Percentiles rank a stretch among this genome's conserved stretches.
Evolutionary conservation across 1,284 basidiomycete genomes (phyloP).

Genomic region (Leccinum pachyderme): DNA sequence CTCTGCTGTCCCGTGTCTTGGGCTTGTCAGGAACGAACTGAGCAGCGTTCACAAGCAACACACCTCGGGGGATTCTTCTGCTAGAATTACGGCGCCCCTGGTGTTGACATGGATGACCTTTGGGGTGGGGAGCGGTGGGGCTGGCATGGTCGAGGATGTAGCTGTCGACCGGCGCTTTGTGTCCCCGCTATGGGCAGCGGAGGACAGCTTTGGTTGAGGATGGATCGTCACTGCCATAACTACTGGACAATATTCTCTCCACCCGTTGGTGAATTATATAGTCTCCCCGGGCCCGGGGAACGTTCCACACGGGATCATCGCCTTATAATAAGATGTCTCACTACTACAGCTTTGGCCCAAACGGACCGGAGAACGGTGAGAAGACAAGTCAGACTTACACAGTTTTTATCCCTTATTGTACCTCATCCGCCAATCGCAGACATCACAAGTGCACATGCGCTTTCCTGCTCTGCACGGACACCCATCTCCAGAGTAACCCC

Average conservation of each 20-base stretch:
- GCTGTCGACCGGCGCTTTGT: slow-evolving; percentile 16
- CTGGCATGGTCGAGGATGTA: slow-evolving; percentile 30
- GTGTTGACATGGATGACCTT: slow-evolving; percentile 84
- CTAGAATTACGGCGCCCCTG: slow-evolving; percentile 83
- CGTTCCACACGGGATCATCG: slow-evolving; percentile 3
- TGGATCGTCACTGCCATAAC: slow-evolving; percentile 21
- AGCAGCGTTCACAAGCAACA: slow-evolving; percentile 4
- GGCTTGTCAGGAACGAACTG: slow-evolving; percentile 2
- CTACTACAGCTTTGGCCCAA: slow-evolving; percentile 2
- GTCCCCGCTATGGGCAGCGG: slow-evolving; percentile 6
- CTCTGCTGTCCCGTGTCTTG: slow-evolving; percentile 88
- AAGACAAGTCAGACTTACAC: neutral
- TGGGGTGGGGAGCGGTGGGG: slow-evolving; percentile 57
- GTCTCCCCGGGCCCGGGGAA: neutral
- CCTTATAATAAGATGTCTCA: neutral
- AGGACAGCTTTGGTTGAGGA: neutral
- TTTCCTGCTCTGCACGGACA: slow-evolving; percentile 90
- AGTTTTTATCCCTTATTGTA: slow-evolving; percentile 1
- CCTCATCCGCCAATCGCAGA: slow-evolving; percentile 80
- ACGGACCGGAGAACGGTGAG: neutral
- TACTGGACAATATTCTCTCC: neutral
- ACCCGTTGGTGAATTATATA: neutral
- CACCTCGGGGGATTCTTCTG: slow-evolving; percentile 91
- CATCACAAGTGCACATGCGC: slow-evolving; percentile 84
- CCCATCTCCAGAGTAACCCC: slow-evolving; percentile 96